Percentiles rank a stretch among this genome's conserved stretches.
Conservation (phyloP, 2,329 filamentous ascomycete genomes). For the Hysterium pulicare region DNA sequence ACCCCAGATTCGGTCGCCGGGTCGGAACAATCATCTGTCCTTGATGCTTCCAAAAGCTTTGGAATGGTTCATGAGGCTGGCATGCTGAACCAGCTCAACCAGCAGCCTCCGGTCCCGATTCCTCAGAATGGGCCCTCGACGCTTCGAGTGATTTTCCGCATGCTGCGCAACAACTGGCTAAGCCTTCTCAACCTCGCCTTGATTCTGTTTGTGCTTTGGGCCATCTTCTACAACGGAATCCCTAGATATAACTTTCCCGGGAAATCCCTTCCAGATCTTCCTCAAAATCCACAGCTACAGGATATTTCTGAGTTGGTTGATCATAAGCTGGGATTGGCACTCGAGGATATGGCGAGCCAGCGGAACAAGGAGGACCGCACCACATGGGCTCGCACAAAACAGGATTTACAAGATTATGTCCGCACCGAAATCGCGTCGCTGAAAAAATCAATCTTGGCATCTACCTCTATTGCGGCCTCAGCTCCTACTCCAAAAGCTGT, state of each 20-base stretch:
- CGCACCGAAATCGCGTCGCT: neutral
- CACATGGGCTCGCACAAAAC: too few species aligned
- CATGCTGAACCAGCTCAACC: constrained; percentile 12
- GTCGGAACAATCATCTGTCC: constrained; percentile 4
- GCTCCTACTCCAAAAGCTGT: constrained; percentile 39
- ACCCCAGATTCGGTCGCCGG: neutral
- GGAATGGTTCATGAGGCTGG: constrained; percentile 31
- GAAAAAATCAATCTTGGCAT: neutral
- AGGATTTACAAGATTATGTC: too few species aligned
- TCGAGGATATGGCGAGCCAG: too few species aligned
- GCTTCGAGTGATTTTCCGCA: neutral
- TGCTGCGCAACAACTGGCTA: constrained; percentile 1
- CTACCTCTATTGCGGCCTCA: neutral
- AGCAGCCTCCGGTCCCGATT: neutral
- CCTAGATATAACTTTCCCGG: neutral
- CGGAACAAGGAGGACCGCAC: neutral
- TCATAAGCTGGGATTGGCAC: neutral
- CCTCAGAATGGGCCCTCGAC: constrained; percentile 1
- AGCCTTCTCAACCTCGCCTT: constrained; percentile 1
- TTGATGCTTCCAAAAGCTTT: constrained; percentile 32
- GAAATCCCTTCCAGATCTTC: neutral
- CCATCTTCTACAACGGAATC: constrained; percentile 1
- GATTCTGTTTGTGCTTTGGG: neutral
- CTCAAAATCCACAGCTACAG: neutral
- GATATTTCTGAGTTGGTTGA: neutral